A percentile compares a stretch with the other conserved stretches of the same genome.
Conservation (phyloP, 2,329 filamentous ascomycete species). For the Scytalidium sp. region DNA sequence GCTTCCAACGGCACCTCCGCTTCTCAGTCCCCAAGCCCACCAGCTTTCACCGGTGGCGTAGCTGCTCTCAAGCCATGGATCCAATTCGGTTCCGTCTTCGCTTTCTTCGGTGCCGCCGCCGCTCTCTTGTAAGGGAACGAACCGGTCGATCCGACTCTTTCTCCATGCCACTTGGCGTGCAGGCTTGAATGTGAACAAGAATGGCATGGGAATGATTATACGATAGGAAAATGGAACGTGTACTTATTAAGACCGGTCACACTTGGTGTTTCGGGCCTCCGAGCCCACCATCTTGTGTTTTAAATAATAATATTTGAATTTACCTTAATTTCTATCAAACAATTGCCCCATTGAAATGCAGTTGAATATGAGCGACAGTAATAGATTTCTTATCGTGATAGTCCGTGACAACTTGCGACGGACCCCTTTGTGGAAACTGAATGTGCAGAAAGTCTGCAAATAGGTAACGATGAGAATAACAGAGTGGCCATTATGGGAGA, state of each 20-base stretch:
- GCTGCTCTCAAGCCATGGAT: slow-evolving; percentile 3
- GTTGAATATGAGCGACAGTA: too few species aligned
- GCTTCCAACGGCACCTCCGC: background rate
- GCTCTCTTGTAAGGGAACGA: background rate
- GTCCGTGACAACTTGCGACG: too few species aligned
- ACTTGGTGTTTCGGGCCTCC: too few species aligned
- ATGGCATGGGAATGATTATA: background rate
- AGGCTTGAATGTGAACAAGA: background rate
- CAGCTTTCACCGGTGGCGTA: background rate
- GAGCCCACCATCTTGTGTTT: too few species aligned
- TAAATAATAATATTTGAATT: too few species aligned
- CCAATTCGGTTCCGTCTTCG: background rate
- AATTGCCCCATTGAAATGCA: too few species aligned
- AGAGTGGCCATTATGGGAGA: too few species aligned
- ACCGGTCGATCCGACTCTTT: background rate
- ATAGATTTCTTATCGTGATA: too few species aligned
- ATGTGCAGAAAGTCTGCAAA: too few species aligned
- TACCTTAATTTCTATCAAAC: too few species aligned
- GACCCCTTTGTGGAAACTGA: too few species aligned
- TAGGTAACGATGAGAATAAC: too few species aligned
- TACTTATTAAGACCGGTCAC: background rate
- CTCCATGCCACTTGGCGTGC: background rate
- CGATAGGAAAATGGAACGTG: background rate
- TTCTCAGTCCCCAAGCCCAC: background rate
- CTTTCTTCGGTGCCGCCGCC: background rate